Percentiles rank a stretch among this genome's conserved stretches.
Evolutionary conservation across 1,139 yeast genomes (phyloP).

Genomic region (Eremothecium coryli): DNA sequence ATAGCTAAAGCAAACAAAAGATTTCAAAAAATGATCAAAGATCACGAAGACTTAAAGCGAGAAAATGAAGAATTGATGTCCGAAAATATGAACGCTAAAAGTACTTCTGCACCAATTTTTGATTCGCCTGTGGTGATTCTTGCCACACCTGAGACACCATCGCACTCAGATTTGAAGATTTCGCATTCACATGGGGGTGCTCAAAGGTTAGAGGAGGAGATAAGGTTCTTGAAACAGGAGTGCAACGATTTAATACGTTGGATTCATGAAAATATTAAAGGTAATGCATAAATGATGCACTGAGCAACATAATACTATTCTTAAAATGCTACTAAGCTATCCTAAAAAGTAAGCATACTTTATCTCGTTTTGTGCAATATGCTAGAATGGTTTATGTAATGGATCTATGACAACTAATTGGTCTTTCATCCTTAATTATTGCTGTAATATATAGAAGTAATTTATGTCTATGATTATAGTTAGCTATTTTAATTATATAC

Average conservation of each 20-base stretch:
- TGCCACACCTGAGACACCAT: constrained; percentile 1
- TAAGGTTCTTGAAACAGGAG: constrained; percentile 2
- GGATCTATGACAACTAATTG: too few relatives aligned
- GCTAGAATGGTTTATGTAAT: too few relatives aligned
- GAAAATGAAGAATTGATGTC: constrained; percentile 3
- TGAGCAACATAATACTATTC: too few relatives aligned
- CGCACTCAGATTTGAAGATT: background rate
- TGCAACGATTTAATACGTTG: constrained; percentile 3
- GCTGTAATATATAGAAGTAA: too few relatives aligned
- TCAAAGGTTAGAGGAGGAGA: constrained; percentile 3
- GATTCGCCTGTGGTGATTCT: background rate
- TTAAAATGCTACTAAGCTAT: too few relatives aligned
- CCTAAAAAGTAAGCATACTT: too few relatives aligned
- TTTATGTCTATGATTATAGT: too few relatives aligned
- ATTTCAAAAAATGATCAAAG: background rate
- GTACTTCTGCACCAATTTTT: background rate
- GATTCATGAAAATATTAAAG: background rate
- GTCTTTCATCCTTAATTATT: too few relatives aligned
- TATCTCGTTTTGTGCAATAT: too few relatives aligned
- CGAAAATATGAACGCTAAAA: background rate
- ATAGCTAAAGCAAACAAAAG: constrained; percentile 2
- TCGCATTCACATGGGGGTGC: background rate
- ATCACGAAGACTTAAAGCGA: constrained; percentile 1
- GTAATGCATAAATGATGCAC: constrained; percentile 1
- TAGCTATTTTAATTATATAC: too few relatives aligned